A percentile compares a stretch with the other conserved stretches of the same genome.
Evolutionary conservation across 768 basidiomycete species (phyloP).

Genomic region (Boletus rex-veris): DNA sequence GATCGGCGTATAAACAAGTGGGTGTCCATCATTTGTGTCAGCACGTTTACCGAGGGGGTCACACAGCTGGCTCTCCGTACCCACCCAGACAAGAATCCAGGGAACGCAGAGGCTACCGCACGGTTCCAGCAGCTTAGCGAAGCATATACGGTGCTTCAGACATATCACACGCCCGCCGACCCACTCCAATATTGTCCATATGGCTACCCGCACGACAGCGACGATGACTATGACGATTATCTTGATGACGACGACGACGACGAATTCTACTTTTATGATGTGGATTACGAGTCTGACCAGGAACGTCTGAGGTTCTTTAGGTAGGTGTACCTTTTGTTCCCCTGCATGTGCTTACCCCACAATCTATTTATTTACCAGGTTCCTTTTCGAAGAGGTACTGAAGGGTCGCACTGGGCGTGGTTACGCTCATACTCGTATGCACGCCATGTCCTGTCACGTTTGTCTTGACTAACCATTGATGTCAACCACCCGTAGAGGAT

Average conservation of each 20-base stretch:
- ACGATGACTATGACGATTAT: conserved; percentile 37
- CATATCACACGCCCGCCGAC: conserved; percentile 42
- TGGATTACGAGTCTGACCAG: conserved; percentile 33
- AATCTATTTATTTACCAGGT: conserved; percentile 32
- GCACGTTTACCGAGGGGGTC: background rate
- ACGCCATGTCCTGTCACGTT: conserved; percentile 6
- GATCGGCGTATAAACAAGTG: conserved; percentile 67
- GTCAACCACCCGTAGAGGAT: conserved; percentile 13
- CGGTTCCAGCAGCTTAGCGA: conserved; percentile 68
- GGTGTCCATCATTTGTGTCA: conserved; percentile 7
- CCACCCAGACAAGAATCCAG: conserved; percentile 76
- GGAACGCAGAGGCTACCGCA: conserved; percentile 59
- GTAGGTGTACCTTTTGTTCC: conserved; percentile 27
- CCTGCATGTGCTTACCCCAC: conserved; percentile 3
- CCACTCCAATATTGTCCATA: conserved; percentile 15
- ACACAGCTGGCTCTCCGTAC: conserved; percentile 57
- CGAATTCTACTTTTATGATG: conserved; percentile 28
- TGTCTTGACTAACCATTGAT: conserved; percentile 7
- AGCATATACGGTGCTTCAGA: conserved; percentile 60
- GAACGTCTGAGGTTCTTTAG: conserved; percentile 42
- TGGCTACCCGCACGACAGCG: conserved; percentile 31
- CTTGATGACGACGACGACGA: conserved; percentile 30
- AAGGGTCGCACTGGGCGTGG: conserved; percentile 33
- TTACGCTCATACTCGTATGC: conserved; percentile 29
- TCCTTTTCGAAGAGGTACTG: conserved; percentile 46